phyloP scores from a whole-genome alignment of 768 basidiomycete species.

The Trametes gibbosa region DNA sequence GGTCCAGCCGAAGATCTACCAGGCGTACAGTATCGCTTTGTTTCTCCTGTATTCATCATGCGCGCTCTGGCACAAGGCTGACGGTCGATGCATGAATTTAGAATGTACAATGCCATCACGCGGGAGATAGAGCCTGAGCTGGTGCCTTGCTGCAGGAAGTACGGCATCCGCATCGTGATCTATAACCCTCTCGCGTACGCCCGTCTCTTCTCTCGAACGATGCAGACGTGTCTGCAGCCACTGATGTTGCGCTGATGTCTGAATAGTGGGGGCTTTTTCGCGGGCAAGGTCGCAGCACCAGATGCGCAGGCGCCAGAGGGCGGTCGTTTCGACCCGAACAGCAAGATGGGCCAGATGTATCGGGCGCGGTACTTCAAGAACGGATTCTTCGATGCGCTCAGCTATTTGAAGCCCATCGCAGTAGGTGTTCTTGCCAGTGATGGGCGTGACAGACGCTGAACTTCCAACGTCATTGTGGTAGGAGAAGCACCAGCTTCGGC shows the following conservation, averaged over 20 bases:
- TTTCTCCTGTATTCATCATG: not conserved
- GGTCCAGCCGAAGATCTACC: conserved; percentile 54
- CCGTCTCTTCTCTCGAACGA: not conserved
- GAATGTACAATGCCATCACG: conserved; percentile 50
- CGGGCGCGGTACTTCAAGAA: conserved; percentile 43
- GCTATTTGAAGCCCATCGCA: conserved; percentile 38
- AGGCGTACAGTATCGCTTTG: conserved; percentile 37
- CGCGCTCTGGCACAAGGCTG: not conserved
- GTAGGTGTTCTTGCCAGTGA: no score
- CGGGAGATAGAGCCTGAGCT: conserved; percentile 49
- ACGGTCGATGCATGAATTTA: not conserved
- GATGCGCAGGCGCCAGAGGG: conserved; percentile 33
- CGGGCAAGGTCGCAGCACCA: conserved; percentile 45
- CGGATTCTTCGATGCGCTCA: conserved; percentile 43
- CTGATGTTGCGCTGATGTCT: not conserved
- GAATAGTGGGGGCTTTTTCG: conserved; percentile 52
- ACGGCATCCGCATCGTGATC: conserved; percentile 52
- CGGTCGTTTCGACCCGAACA: conserved; percentile 41
- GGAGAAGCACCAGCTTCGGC: conserved; percentile 45
- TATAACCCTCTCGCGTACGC: conserved; percentile 54
- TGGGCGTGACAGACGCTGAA: no score
- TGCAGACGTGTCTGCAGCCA: not conserved
- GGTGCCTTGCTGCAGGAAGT: conserved; percentile 57
- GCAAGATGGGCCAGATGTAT: conserved; percentile 42
- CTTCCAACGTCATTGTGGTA: conserved; percentile 17